Conservation (phyloP, 2,329 filamentous ascomycete genomes). For the Neophaeococcomyces aloes region DNA sequence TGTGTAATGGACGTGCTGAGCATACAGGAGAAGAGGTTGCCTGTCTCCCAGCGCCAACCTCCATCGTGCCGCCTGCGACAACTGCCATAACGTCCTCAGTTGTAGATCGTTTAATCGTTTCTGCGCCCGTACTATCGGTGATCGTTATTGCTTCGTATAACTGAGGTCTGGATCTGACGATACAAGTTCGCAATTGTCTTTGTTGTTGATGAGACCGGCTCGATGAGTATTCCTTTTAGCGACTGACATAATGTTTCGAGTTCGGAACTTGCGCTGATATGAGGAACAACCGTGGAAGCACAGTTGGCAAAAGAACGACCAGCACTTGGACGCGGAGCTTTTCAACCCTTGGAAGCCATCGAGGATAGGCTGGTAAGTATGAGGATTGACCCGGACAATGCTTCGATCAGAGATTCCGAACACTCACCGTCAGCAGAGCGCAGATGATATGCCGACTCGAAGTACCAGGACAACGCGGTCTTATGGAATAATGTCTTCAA, state of each 20-base stretch:
- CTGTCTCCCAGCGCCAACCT: background rate
- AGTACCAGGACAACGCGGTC: too few species aligned
- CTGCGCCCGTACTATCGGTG: background rate
- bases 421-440: too few species aligned
- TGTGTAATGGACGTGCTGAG: background rate
- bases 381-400: too few species aligned
- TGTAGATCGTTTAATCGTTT: background rate
- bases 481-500: too few species aligned
- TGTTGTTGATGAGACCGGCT: conserved; percentile 5
- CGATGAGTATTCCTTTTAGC: background rate
- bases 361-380: too few species aligned
- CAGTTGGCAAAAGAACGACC: too few species aligned
- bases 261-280: background rate
- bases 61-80: background rate
- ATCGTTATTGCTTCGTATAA: background rate
- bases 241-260: conserved; percentile 1
- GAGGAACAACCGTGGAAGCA: too few species aligned
- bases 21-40: background rate
- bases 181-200: background rate
- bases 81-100: background rate
- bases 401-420: too few species aligned
- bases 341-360: too few species aligned
- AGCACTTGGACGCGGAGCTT: too few species aligned
- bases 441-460: too few species aligned
- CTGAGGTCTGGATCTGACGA: background rate